A percentile compares a stretch with the other conserved stretches of the same genome.
Evolutionary conservation across 176 grass and related monocot species (phyloP).

Genomic region (Themeda triandra): DNA sequence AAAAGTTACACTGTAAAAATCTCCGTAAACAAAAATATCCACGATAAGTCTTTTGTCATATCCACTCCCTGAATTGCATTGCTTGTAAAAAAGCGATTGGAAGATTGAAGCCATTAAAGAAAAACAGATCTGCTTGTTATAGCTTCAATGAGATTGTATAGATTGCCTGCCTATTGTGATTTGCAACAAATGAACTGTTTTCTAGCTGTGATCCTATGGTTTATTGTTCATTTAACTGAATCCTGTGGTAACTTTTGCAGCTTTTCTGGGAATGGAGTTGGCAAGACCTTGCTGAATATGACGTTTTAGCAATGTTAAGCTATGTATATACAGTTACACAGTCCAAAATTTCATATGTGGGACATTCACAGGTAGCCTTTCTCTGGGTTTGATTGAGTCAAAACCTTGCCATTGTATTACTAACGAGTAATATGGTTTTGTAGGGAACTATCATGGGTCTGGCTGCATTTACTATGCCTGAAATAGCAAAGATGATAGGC

Average conservation of each 20-base stretch:
- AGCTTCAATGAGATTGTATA: conserved; percentile 19
- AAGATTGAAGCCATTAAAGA: not conserved
- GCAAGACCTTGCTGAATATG: conserved; percentile 91
- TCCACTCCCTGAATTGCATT: not conserved
- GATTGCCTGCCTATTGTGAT: not conserved
- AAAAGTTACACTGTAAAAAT: not conserved
- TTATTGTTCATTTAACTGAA: conserved; percentile 17
- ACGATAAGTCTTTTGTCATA: not conserved
- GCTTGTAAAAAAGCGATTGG: not conserved
- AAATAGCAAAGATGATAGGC: conserved; percentile 71
- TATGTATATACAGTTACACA: conserved; percentile 61
- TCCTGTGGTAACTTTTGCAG: conserved; percentile 43
- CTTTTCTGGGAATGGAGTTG: conserved; percentile 99
- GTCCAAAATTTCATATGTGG: conserved; percentile 76
- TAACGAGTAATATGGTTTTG: conserved; percentile 32
- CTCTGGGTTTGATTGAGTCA: not conserved
- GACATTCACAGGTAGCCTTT: conserved; percentile 79
- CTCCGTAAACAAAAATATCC: not conserved
- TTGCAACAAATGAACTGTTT: conserved; percentile 8
- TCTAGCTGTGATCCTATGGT: conserved; percentile 5
- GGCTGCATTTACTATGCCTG: conserved; percentile 77
- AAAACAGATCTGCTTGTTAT: not conserved
- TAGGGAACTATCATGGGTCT: conserved; percentile 98
- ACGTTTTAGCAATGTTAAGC: conserved; percentile 73
- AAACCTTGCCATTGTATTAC: not conserved